phyloP scores from a whole-genome alignment of 371 early-diverging fungal species.

The Mortierella sp. region DNA sequence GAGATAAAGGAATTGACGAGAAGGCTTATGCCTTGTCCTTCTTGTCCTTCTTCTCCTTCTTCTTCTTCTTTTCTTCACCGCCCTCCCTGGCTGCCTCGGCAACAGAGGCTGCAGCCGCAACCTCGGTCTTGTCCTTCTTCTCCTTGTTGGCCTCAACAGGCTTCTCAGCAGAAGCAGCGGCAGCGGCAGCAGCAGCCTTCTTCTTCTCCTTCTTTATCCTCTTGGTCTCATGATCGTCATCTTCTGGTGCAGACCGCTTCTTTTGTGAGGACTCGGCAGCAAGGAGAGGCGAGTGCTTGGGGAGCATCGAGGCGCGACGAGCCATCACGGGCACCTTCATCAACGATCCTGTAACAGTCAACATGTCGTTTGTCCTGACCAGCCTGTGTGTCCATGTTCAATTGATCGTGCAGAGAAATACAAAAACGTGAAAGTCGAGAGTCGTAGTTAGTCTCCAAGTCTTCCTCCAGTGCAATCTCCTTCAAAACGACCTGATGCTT shows the following conservation, averaged over 20 bases:
- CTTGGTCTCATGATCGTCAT: slow-evolving; percentile 44
- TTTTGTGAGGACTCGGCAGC: slow-evolving; percentile 36
- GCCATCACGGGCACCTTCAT: slow-evolving; percentile 51
- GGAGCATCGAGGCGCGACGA: slow-evolving; percentile 50
- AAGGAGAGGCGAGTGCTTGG: slow-evolving; percentile 26
- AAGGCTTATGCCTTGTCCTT: slow-evolving; percentile 22
- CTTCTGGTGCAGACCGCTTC: slow-evolving; percentile 51
- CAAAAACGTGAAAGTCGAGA: background rate
- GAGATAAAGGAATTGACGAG: background rate
- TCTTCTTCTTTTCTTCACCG: slow-evolving; percentile 18
- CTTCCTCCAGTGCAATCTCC: background rate
- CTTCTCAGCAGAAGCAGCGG: background rate
- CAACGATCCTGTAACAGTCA: slow-evolving; percentile 82
- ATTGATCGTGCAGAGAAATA: background rate
- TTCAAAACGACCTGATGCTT: background rate
- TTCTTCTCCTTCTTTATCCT: slow-evolving; percentile 59
- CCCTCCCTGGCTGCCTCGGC: background rate
- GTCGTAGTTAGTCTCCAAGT: background rate
- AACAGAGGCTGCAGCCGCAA: background rate
- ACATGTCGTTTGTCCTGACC: slow-evolving; percentile 81
- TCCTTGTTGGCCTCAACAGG: slow-evolving; percentile 20
- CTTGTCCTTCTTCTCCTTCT: slow-evolving; percentile 39
- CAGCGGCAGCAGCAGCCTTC: slow-evolving; percentile 17
- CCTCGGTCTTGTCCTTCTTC: slow-evolving; percentile 30
- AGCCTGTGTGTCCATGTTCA: slow-evolving; percentile 62